A percentile compares a stretch with the other conserved stretches of the same genome.
phyloP scores from a whole-genome alignment of 345 rosid genomes.

The Brassica cretica region DNA sequence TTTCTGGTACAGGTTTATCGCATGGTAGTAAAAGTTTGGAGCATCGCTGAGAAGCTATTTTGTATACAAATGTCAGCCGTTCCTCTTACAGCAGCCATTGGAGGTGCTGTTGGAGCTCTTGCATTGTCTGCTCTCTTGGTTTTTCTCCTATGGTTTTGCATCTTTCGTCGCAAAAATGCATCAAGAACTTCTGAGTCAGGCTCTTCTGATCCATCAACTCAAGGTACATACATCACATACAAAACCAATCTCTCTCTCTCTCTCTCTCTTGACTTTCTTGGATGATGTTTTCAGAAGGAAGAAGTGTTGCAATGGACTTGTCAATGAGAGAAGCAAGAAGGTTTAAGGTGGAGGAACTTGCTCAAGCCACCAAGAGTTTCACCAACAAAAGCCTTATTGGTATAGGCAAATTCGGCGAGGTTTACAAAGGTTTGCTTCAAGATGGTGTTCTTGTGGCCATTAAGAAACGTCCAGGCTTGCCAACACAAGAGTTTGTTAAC shows the following conservation, averaged over 20 bases:
- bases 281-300: constrained; percentile 46
- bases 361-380: constrained; percentile 77
- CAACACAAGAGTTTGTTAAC: constrained; percentile 74
- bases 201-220: constrained; percentile 76
- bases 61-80: constrained; percentile 68
- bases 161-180: constrained; percentile 45
- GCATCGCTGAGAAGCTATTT: constrained; percentile 24
- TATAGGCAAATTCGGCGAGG: constrained; percentile 85
- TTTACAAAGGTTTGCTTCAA: constrained; percentile 86
- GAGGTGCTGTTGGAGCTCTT: constrained; percentile 96
- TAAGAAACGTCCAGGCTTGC: constrained; percentile 69
- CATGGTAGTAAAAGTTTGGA: constrained; percentile 33
- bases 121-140: constrained; percentile 61
- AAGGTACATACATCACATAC: constrained; percentile 62
- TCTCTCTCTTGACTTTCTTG: constrained; percentile 21
- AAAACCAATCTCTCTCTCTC: not conserved
- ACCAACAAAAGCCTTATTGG: constrained; percentile 74
- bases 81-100: constrained; percentile 72
- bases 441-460: constrained; percentile 91
- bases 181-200: constrained; percentile 84
- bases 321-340: constrained; percentile 72
- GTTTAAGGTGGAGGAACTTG: constrained; percentile 81
- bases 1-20: constrained; percentile 27
- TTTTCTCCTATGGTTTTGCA: constrained; percentile 64
- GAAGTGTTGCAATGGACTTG: constrained; percentile 68